Evolutionary conservation across 257 asterid genomes (phyloP).

Genomic region (Eucommia ulmoides): DNA sequence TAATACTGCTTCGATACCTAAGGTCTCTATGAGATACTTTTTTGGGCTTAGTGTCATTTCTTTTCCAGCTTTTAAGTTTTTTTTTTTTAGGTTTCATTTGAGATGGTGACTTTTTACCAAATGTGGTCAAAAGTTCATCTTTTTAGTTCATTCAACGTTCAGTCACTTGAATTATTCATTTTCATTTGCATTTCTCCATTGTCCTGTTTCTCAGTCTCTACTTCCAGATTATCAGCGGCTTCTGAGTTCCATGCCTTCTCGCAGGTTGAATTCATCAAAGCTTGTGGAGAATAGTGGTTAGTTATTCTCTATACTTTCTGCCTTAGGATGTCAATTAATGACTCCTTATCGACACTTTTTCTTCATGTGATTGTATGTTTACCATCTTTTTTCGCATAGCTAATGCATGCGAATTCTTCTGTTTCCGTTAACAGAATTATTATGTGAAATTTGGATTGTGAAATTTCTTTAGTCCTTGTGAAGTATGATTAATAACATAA

Average conservation of each 20-base stretch:
- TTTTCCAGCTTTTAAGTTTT: background rate
- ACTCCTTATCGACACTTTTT: too few species aligned
- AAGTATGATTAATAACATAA: too few species aligned
- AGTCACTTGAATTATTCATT: slow-evolving; percentile 14
- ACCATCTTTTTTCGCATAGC: too few species aligned
- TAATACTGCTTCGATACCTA: slow-evolving; percentile 70
- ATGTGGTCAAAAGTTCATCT: slow-evolving; percentile 7
- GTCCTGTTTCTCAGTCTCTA: slow-evolving; percentile 66
- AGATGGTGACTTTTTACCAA: background rate
- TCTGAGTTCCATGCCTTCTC: slow-evolving; percentile 82
- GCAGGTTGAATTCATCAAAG: slow-evolving; percentile 94
- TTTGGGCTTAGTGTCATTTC: background rate
- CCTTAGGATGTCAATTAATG: too few species aligned
- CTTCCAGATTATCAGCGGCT: slow-evolving; percentile 98
- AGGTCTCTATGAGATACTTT: slow-evolving; percentile 29
- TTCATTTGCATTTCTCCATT: slow-evolving; percentile 20
- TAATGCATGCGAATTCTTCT: too few species aligned
- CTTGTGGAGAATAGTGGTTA: slow-evolving; percentile 90
- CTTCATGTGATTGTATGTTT: background rate
- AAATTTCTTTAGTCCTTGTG: too few species aligned
- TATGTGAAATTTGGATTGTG: too few species aligned
- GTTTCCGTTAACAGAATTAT: too few species aligned
- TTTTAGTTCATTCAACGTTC: slow-evolving; percentile 12
- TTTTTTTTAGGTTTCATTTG: slow-evolving; percentile 7
- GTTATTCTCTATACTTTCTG: slow-evolving; percentile 9